These are phyloP conservation scores for Cryptosporidium viatorum DNA, from an alignment of 169 alveolate species.

Conservation along the genomic window DNA sequence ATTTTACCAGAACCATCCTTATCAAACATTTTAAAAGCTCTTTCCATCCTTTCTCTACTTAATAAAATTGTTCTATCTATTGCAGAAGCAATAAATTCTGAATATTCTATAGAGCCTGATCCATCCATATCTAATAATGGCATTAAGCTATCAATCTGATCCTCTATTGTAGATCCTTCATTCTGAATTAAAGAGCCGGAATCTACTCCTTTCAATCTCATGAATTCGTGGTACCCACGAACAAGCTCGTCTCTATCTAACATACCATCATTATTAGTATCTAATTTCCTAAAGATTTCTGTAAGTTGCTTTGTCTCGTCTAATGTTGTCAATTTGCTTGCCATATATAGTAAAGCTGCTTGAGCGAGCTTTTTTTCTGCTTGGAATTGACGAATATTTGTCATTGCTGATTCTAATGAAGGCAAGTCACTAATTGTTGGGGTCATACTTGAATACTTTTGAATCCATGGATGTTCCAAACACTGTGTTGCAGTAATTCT, in stretches of 20 bases:
- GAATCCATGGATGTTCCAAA: constrained; percentile 91
- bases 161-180: constrained; percentile 85
- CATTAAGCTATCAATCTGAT: constrained; percentile 87
- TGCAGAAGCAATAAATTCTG: constrained; percentile 95
- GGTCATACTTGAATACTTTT: constrained; percentile 78
- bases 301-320: constrained; percentile 91
- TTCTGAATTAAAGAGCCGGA: constrained; percentile 77
- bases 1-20: constrained; percentile 94
- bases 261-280: constrained; percentile 91
- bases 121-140: constrained; percentile 89
- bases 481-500: constrained; percentile 89
- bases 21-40: constrained; percentile 95
- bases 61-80: constrained; percentile 88
- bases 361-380: constrained; percentile 90
- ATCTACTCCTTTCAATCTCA: constrained; percentile 86
- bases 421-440: constrained; percentile 70
- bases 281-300: constrained; percentile 90
- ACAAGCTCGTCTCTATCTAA: constrained; percentile 87
- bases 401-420: constrained; percentile 78
- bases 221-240: constrained; percentile 87
- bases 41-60: constrained; percentile 90
- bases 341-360: constrained; percentile 91
- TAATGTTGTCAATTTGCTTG: constrained; percentile 89
- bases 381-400: constrained; percentile 87
- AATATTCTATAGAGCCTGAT: constrained; percentile 89